phyloP scores from a whole-genome alignment of 2,329 filamentous ascomycete genomes.

The Fusarium ramigenum region DNA sequence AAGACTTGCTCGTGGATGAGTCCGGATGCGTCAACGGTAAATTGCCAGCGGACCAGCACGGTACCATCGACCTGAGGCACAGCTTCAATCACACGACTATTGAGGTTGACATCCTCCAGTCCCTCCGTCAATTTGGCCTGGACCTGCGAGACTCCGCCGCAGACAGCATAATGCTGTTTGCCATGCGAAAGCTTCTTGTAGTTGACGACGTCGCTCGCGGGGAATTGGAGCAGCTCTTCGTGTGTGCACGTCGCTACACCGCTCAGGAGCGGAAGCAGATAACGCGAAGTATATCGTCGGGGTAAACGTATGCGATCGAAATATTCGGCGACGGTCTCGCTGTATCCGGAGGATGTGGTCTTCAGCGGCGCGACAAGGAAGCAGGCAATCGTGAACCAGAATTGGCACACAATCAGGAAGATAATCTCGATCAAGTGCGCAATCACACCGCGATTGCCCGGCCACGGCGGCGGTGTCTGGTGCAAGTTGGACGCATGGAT shows the following conservation, averaged over 20 bases:
- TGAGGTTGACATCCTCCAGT: constrained; percentile 52
- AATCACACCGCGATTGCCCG: constrained; percentile 49
- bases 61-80: constrained; percentile 32
- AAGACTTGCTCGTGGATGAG: constrained; percentile 50
- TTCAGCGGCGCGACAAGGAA: constrained; percentile 54
- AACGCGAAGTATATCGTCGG: constrained; percentile 56
- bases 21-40: constrained; percentile 11
- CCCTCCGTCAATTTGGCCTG: constrained; percentile 56
- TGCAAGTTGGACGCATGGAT: constrained; percentile 65
- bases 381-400: constrained; percentile 64
- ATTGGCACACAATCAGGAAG: constrained; percentile 58
- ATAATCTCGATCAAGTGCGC: constrained; percentile 54
- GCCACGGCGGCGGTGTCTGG: constrained; percentile 54
- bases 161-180: constrained; percentile 61
- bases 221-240: constrained; percentile 58
- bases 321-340: constrained; percentile 61
- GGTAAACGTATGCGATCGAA: constrained; percentile 60
- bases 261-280: constrained; percentile 64
- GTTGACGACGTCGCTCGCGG: constrained; percentile 61
- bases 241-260: constrained; percentile 65
- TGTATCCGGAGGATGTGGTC: not conserved
- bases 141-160: constrained; percentile 59
- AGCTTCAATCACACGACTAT: constrained; percentile 50
- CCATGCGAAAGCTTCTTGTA: constrained; percentile 60
- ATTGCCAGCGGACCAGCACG: constrained; percentile 50